Evolutionary conservation across 306 rosid species (phyloP), one percentile per base, ranked within the genome.

Genomic region (Pachyrhizus erosus): DNA sequence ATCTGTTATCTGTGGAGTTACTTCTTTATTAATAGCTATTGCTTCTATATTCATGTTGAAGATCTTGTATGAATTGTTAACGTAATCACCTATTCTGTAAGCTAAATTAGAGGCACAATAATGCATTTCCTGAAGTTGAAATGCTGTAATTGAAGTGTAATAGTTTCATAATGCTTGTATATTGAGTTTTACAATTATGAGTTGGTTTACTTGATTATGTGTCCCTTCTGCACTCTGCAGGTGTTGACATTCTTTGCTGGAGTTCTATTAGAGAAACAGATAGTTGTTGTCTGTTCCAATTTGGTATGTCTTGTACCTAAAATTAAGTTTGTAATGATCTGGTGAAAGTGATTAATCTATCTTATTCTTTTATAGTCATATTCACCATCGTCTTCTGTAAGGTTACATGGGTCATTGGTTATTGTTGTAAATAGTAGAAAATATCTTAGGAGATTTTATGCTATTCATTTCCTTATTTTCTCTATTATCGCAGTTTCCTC

Each of bases 181-280:
- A 26, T 13, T 45, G 57, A 62, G 43, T 76, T 45, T 83, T 77
- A 39, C 34, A 70, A 76, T 42, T 68, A 17, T 14, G 45, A 27
- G 42, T 21, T 77, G 29, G 66, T 42, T 81, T 70, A 18, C 52
- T 75, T 78, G 73, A 73, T 83, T 84, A 51, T 82, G 67, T 75
- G 37, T 40, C 81, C 58, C 75, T 78, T 68, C 52, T 86, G 87
- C 91, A 90, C 26, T 26, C 21, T 75, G 75, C 85, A 82, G 85
- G 76, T 81, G 5, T 74, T 81, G 40, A 73, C 80, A 64, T 79
- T 92, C 79, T 87, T 93, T 84, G 97, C 97, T 1, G 99, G 94
- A 88, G 92, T 92, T 48, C 83, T 96, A 82, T 81, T 96, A 82
- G 99, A 96, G 89, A 93, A 93, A 92, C 97, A 93, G 71, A 96